A percentile compares a stretch with the other conserved stretches of the same genome.
phyloP scores from a whole-genome alignment of 441 rosid species.

The Viola pubescens region DNA sequence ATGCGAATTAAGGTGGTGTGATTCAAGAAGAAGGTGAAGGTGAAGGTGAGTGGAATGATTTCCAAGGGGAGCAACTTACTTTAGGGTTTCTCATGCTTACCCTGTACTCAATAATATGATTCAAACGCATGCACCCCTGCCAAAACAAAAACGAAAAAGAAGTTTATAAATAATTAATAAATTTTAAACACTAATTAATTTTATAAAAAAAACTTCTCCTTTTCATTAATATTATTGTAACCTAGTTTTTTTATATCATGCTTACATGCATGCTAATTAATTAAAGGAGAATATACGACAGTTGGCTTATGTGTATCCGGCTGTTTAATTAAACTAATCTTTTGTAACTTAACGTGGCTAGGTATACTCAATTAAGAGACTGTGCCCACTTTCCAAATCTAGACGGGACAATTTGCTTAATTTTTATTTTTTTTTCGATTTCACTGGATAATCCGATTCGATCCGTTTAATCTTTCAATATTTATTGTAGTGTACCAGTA shows the following conservation, averaged over 20 bases:
- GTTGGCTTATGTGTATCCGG: slow-evolving; percentile 36
- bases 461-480: not conserved
- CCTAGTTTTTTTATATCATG: slow-evolving; percentile 23
- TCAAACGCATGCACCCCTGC: slow-evolving; percentile 54
- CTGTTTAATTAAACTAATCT: slow-evolving; percentile 8
- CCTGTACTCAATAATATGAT: slow-evolving; percentile 40
- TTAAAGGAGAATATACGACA: slow-evolving; percentile 29
- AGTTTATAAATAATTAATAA: too few species aligned
- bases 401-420: not conserved
- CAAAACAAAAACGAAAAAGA: slow-evolving; percentile 3
- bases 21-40: slow-evolving; percentile 24
- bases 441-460: too few species aligned
- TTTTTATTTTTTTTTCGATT: too few species aligned
- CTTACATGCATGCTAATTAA: slow-evolving; percentile 21
- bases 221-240: slow-evolving; percentile 28
- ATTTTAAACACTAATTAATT: too few species aligned
- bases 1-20: slow-evolving; percentile 16
- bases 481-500: not conserved
- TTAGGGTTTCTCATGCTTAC: slow-evolving; percentile 68
- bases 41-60: slow-evolving; percentile 64
- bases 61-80: slow-evolving; percentile 40
- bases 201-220: slow-evolving; percentile 17
- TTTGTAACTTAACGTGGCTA: not conserved
- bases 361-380: too few species aligned
- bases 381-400: too few species aligned